Evolutionary conservation across 352 stramenopile genomes (phyloP), one percentile per base, ranked within the genome.

Genomic region (Pythium chondricola): DNA sequence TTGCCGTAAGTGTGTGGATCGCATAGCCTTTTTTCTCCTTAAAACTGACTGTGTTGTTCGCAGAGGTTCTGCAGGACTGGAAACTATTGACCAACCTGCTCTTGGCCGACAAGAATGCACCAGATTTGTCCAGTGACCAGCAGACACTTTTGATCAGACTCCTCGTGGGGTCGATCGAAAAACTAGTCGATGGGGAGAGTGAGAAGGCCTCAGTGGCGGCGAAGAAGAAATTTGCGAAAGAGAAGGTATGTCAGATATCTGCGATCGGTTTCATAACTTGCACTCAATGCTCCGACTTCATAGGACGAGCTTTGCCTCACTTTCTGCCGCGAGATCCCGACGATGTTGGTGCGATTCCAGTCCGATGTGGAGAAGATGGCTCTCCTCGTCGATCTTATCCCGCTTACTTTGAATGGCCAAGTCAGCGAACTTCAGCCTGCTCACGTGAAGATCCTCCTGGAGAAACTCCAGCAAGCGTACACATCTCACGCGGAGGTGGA

Each of bases 1-100:
- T 58, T 95, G 83, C 48, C 78, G 81, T 94, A 80, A 40, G 83
- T 80, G n/a, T n/a, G n/a, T n/a, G n/a, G n/a, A n/a, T n/a, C n/a
- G n/a, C n/a, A n/a, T n/a, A n/a, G n/a, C n/a, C n/a, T n/a, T n/a
- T n/a, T 47, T 4, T 36, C 40, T 9, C 16, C 43, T 16, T 24
- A 6, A 11, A 54, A 2, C 20, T 41, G 44, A 32, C 50, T 38
- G 47, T 59, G 24, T 52, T 43, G n/a, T 2, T 67, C 13, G 24
- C 42, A 94, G 83, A 89, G 78, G 80, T 92, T 18, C 59, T 95
- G 8, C 72, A 85, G 38, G 68, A 93, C 33, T 95, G 83, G 81
- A 74, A 73, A 25, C 31, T 93, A 27, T 59, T 92, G 25, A 83
- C 74, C 17, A 77, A 83, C 46, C 43, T 95, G 25, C 57, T 95